Percentiles rank a stretch among this genome's conserved stretches.
These are phyloP conservation scores for Erysimum pusillum DNA, from an alignment of 441 rosid genomes.

Conservation along the genomic window DNA sequence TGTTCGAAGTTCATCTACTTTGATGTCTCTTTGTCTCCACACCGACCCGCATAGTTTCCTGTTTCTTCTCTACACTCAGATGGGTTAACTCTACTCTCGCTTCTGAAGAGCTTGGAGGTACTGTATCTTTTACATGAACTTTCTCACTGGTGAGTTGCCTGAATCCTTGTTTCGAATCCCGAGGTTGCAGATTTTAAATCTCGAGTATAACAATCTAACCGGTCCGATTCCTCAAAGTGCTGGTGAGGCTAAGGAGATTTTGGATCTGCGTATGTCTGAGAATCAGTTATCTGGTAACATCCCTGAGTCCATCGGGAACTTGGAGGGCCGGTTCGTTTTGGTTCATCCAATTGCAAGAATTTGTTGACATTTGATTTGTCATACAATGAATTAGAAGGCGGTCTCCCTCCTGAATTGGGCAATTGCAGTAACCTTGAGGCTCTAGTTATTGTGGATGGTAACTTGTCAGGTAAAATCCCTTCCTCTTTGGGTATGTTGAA, in stretches of 20 bases:
- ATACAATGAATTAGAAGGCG: conserved; percentile 63
- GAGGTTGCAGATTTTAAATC: conserved; percentile 45
- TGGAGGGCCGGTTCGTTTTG: conserved; percentile 68
- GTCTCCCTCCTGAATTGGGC: conserved; percentile 68
- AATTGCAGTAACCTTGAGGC: conserved; percentile 62
- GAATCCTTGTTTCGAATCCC: conserved; percentile 57
- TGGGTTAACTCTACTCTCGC: conserved; percentile 63
- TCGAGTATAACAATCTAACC: conserved; percentile 59
- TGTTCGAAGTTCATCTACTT: conserved; percentile 29
- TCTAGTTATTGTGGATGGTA: conserved; percentile 53
- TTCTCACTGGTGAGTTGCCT: conserved; percentile 64
- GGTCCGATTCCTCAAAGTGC: conserved; percentile 70
- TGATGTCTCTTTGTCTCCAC: conserved; percentile 33
- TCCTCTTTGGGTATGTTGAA: conserved; percentile 67
- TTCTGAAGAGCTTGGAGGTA: conserved; percentile 48
- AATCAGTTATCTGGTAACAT: conserved; percentile 69
- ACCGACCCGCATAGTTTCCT: neutral
- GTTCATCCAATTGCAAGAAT: conserved; percentile 57
- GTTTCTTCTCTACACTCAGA: conserved; percentile 56
- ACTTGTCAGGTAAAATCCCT: conserved; percentile 71
- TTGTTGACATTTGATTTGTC: conserved; percentile 65
- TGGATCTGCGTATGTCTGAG: conserved; percentile 47
- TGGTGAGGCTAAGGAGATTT: conserved; percentile 56
- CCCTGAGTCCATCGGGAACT: conserved; percentile 73
- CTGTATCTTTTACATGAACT: conserved; percentile 63